Evolutionary conservation across 2,329 filamentous ascomycete genomes (phyloP).

Genomic region (Colletotrichum sp.): DNA sequence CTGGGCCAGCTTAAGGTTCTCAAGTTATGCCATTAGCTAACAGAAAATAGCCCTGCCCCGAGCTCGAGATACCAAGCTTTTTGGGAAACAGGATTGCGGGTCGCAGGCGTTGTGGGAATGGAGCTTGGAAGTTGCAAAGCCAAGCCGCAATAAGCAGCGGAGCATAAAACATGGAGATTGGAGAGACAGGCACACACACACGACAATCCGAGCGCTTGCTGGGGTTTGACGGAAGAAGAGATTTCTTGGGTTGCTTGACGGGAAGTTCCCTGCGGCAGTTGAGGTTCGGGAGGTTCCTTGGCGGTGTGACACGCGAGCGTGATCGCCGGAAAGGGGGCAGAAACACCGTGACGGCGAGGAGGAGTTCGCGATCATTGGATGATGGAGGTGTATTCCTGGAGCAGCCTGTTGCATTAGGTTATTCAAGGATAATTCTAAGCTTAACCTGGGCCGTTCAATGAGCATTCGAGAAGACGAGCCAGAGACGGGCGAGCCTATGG

Average conservation of each 20-base stretch:
- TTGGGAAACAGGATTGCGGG: background rate
- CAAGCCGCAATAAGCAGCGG: background rate
- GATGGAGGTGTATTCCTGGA: background rate
- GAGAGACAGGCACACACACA: background rate
- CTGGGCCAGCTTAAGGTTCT: background rate
- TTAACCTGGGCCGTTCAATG: background rate
- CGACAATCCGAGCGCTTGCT: background rate
- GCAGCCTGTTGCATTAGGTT: background rate
- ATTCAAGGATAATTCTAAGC: background rate
- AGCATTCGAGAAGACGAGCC: background rate
- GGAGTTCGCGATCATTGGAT: background rate
- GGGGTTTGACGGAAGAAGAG: background rate
- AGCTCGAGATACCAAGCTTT: background rate
- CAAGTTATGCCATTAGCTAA: background rate
- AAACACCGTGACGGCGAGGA: background rate
- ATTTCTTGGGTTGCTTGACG: background rate
- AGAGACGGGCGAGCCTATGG: background rate
- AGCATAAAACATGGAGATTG: background rate
- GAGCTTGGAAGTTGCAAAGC: background rate
- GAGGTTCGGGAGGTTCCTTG: background rate
- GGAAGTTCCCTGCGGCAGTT: conserved; percentile 5
- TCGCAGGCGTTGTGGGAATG: background rate
- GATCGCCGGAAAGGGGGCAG: background rate
- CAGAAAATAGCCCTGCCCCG: background rate
- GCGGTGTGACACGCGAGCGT: background rate